Percentiles rank a stretch among this genome's conserved stretches.
These are phyloP conservation scores for Pichia manshurica DNA, from an alignment of 805 yeast genomes.

Conservation along the genomic window DNA sequence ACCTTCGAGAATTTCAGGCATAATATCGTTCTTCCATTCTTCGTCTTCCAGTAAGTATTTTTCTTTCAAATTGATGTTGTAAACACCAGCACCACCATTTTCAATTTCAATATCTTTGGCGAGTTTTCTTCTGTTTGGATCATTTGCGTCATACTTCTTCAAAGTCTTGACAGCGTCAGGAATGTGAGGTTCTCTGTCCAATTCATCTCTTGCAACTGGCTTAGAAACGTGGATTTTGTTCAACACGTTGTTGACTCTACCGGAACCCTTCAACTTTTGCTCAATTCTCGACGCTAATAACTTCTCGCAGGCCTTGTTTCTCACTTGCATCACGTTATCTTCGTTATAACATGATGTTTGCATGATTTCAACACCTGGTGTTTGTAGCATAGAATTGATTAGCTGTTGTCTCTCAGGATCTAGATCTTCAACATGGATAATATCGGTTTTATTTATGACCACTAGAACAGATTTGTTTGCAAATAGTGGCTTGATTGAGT, in stretches of 20 bases:
- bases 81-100: conserved; percentile 99
- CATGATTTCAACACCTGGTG: conserved; percentile 86
- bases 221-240: conserved; percentile 93
- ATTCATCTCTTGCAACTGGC: conserved; percentile 85
- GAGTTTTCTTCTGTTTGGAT: conserved; percentile 74
- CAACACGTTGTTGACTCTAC: conserved; percentile 81
- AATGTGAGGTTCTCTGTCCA: conserved; percentile 70
- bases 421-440: conserved; percentile 78
- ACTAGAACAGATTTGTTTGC: conserved; percentile 96
- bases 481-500: conserved; percentile 93
- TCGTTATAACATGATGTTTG: conserved; percentile 90
- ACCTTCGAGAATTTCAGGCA: conserved; percentile 97
- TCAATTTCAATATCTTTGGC: conserved; percentile 88
- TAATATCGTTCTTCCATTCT: conserved; percentile 94
- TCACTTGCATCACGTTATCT: conserved; percentile 90
- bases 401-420: conserved; percentile 68
- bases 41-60: conserved; percentile 89
- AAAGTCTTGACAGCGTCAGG: conserved; percentile 66
- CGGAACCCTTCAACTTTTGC: conserved; percentile 89
- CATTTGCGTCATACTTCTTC: conserved; percentile 68
- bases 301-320: conserved; percentile 97
- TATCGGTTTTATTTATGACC: conserved; percentile 92
- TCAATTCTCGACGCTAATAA: conserved; percentile 92
- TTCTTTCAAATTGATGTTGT: conserved; percentile 87
- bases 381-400: conserved; percentile 55